Evolutionary conservation across 1,139 yeast genomes (phyloP), one percentile per base, ranked within the genome.

Genomic region (Magnusiomyces clavatus): DNA sequence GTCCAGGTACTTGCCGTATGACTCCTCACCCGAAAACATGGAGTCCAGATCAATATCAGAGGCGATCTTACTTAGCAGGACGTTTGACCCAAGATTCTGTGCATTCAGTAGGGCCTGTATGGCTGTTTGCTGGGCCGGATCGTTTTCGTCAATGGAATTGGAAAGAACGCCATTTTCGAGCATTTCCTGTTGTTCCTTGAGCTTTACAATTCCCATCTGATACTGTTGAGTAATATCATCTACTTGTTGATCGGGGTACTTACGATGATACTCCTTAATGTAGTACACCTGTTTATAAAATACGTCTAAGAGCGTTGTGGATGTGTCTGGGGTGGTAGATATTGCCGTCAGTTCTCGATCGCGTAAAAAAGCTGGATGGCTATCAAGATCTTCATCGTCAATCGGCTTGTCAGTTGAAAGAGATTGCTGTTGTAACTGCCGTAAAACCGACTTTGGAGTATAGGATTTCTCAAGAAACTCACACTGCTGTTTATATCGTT

Each of bases 1-100:
- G 59, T 87, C 92, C 29, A 90, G 57, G 58, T 67, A 79, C 58
- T 76, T 76, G 0, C 96, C 96, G 62, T 75, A 78, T 24, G 68
- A 66, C 63, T 89, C 96, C 41, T 76, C 80, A 3, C 77, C 74
- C 0, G 78, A 68, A 61, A 86, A 88, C 13, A 78, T 51, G 1
- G 64, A 54, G 13, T 77, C 77, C 1, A 83, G 57, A 41, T 74
- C 70, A 13, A 86, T 55, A 56, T 74, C 76, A 0, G 74, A 63
- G 0, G 83, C 79, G 47, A 74, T 78, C 1, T 63, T 50, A 37
- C 64, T 59, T 31, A 60, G 47, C 34, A 63, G 47, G 45, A 50
- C 20, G 61, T 57, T 13, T 53, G 58, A 52, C 58, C 51, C 54
- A 16, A 20, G 19, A 34, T 37, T 36, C 24, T 45, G 42, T 6